A percentile compares a stretch with the other conserved stretches of the same genome.
phyloP scores from a whole-genome alignment of 768 basidiomycete species.

The Auricularia sp. region DNA sequence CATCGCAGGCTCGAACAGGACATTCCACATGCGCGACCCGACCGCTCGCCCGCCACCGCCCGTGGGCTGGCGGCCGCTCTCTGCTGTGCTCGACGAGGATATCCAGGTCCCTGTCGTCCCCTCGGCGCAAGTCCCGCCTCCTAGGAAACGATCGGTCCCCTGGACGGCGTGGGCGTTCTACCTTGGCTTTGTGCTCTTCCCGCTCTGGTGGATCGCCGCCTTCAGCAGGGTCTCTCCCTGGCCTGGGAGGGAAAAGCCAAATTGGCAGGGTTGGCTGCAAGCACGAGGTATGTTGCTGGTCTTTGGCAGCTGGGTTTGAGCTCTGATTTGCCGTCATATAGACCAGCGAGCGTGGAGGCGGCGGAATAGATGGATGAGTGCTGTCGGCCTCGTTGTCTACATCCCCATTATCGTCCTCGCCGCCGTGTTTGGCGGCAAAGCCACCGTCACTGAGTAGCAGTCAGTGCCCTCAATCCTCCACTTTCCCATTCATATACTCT shows the following conservation, averaged over 20 bases:
- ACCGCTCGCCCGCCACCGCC: constrained; percentile 45
- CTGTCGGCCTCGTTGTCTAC: constrained; percentile 61
- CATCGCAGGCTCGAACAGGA: constrained; percentile 29
- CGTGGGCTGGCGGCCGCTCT: constrained; percentile 42
- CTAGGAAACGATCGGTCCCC: constrained; percentile 23
- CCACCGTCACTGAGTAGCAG: not conserved
- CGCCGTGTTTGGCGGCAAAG: constrained; percentile 41
- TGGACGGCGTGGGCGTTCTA: constrained; percentile 74
- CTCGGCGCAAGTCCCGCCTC: constrained; percentile 8
- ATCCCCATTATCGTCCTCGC: constrained; percentile 69
- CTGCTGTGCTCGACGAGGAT: constrained; percentile 41
- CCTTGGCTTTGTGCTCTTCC: constrained; percentile 49
- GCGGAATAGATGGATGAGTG: constrained; percentile 66
- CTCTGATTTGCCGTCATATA: constrained; percentile 16
- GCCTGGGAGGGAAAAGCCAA: constrained; percentile 20
- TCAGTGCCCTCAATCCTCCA: not conserved
- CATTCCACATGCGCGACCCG: constrained; percentile 72
- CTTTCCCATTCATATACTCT: no score
- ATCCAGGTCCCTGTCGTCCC: constrained; percentile 13
- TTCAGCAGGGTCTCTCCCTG: constrained; percentile 40
- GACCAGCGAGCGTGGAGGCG: constrained; percentile 67
- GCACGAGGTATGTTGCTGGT: not conserved
- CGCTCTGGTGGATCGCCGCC: constrained; percentile 59
- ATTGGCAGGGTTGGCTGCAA: constrained; percentile 51
- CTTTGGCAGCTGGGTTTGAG: constrained; percentile 16